Evolutionary conservation across 2,329 filamentous ascomycete species (phyloP).

Genomic region (Tolypocladium paradoxum): DNA sequence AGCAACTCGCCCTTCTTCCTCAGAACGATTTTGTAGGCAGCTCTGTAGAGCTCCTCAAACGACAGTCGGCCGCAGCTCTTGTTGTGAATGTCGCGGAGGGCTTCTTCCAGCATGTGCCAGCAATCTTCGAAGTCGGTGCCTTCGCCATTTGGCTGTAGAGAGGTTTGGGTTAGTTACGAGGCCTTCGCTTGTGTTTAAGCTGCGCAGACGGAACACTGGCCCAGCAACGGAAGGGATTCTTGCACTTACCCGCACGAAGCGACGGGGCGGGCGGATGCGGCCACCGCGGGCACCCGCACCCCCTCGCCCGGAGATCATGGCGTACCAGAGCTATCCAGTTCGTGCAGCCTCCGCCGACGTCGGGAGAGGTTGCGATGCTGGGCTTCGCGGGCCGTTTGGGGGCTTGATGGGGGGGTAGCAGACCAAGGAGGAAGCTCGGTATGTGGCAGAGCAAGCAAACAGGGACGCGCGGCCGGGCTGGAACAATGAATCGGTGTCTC

Average conservation of each 20-base stretch:
- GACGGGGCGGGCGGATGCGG: constrained; percentile 32
- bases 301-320: constrained; percentile 40
- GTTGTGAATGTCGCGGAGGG: constrained; percentile 79
- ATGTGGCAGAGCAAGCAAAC: not conserved
- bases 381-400: not conserved
- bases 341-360: not conserved
- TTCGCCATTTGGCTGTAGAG: constrained; percentile 29
- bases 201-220: not conserved
- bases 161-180: constrained; percentile 11
- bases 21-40: constrained; percentile 86
- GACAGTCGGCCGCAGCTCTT: constrained; percentile 84
- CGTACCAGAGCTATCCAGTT: not conserved
- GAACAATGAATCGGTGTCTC: not conserved
- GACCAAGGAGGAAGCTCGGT: not conserved
- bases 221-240: not conserved
- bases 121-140: constrained; percentile 73
- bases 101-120: constrained; percentile 67
- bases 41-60: constrained; percentile 91
- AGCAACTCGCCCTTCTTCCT: constrained; percentile 75
- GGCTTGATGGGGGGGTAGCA: not conserved
- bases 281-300: constrained; percentile 27
- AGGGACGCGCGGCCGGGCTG: not conserved
- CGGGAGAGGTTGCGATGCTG: not conserved
- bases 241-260: constrained; percentile 30
- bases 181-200: not conserved